Evolutionary conservation across 805 yeast species (phyloP).

Genomic region (Nakazawaea siamensis): DNA sequence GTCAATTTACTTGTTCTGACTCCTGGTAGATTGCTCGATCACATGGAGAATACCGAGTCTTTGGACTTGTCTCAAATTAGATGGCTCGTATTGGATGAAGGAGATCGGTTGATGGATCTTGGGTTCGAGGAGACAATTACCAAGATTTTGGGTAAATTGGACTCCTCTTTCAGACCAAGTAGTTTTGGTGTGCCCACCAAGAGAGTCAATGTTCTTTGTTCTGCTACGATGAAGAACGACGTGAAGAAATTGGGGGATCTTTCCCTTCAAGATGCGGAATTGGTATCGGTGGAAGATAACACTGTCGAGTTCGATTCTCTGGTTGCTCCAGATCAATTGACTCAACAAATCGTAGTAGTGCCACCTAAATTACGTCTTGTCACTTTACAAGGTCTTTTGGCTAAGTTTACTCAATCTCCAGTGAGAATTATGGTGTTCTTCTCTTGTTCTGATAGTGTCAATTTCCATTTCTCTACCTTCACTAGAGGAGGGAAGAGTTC

Average conservation of each 20-base stretch:
- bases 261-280: slow-evolving; percentile 64
- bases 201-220: slow-evolving; percentile 78
- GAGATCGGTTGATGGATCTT: slow-evolving; percentile 89
- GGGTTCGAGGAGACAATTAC: slow-evolving; percentile 94
- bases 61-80: slow-evolving; percentile 68
- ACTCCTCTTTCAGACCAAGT: slow-evolving; percentile 13
- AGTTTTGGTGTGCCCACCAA: slow-evolving; percentile 66
- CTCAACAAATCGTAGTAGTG: slow-evolving; percentile 72
- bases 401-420: slow-evolving; percentile 30
- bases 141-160: slow-evolving; percentile 57
- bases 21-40: slow-evolving; percentile 94
- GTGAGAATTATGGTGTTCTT: slow-evolving; percentile 74
- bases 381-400: slow-evolving; percentile 61
- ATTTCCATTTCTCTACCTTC: slow-evolving; percentile 78
- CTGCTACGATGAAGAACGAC: slow-evolving; percentile 84
- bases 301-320: slow-evolving; percentile 20
- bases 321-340: slow-evolving; percentile 82
- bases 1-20: slow-evolving; percentile 95
- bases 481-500: slow-evolving; percentile 42
- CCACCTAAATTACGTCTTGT: slow-evolving; percentile 92
- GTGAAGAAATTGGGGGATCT: slow-evolving; percentile 78
- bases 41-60: slow-evolving; percentile 79
- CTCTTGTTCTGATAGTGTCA: slow-evolving; percentile 95
- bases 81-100: slow-evolving; percentile 92
- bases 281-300: slow-evolving; percentile 35